Conservation (phyloP, 495 filamentous ascomycete genomes). For the Penicillium diatomitis region DNA sequence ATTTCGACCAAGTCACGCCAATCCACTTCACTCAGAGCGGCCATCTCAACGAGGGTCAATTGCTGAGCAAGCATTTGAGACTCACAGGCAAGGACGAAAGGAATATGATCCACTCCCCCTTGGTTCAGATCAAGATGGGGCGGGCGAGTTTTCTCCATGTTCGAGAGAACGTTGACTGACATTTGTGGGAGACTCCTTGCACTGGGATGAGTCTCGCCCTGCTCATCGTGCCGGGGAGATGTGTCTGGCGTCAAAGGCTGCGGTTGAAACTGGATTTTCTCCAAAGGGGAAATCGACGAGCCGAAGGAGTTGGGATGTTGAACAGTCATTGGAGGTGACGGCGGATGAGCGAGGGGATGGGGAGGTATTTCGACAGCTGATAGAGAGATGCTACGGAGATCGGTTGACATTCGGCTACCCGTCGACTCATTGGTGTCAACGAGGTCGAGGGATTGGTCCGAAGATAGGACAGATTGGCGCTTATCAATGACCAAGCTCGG, state of each 20-base stretch:
- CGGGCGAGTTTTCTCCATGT: conserved; percentile 24
- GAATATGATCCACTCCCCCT: conserved; percentile 52
- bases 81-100: conserved; percentile 87
- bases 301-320: conserved; percentile 47
- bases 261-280: conserved; percentile 30
- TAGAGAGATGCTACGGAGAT: conserved; percentile 27
- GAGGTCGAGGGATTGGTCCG: conserved; percentile 66
- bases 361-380: conserved; percentile 46
- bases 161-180: conserved; percentile 30
- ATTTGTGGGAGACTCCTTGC: conserved; percentile 23
- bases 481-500: conserved; percentile 11
- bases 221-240: conserved; percentile 29
- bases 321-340: conserved; percentile 71
- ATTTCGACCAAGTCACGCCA: conserved; percentile 97
- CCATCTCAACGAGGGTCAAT: conserved; percentile 91
- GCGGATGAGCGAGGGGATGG: conserved; percentile 63
- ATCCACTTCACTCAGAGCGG: conserved; percentile 90
- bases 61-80: conserved; percentile 87
- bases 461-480: conserved; percentile 63
- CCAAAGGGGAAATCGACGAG: conserved; percentile 27
- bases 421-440: conserved; percentile 41
- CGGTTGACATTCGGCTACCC: conserved; percentile 24
- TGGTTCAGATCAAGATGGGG: conserved; percentile 4
- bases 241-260: conserved; percentile 45
- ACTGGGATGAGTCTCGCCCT: conserved; percentile 10